phyloP scores from a whole-genome alignment of 164 flowering plant genomes.

The Magnolia officinalis region DNA sequence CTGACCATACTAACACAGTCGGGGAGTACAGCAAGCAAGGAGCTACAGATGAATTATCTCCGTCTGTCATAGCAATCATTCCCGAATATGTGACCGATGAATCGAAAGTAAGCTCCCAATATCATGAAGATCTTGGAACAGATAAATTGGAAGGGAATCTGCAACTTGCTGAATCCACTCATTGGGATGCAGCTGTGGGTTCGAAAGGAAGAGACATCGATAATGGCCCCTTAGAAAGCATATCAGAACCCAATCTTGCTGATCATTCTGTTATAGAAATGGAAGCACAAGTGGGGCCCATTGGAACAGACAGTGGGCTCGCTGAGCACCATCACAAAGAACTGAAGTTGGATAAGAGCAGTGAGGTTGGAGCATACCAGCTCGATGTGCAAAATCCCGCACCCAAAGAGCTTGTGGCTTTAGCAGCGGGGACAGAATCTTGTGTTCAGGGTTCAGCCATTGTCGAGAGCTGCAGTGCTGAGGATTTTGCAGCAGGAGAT shows the following conservation, averaged over 20 bases:
- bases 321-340: not conserved
- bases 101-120: not conserved
- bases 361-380: conserved; percentile 7
- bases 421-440: conserved; percentile 18
- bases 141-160: conserved; percentile 6
- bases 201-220: conserved; percentile 7
- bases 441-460: conserved; percentile 15
- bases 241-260: not conserved
- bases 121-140: not conserved
- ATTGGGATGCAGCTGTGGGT: conserved; percentile 8
- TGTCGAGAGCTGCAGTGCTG: conserved; percentile 12
- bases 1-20: conserved; percentile 10
- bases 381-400: conserved; percentile 9
- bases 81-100: conserved; percentile 14
- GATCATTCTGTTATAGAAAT: not conserved
- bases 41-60: conserved; percentile 5
- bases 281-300: not conserved
- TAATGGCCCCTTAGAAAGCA: not conserved
- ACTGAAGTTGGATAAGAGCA: not conserved
- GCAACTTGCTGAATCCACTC: not conserved
- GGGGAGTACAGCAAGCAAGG: conserved; percentile 5
- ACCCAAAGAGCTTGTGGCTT: conserved; percentile 6
- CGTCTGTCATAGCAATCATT: not conserved
- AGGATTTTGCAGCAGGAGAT: conserved; percentile 16
- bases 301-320: not conserved